Percentiles rank a stretch among this genome's conserved stretches.
These are phyloP conservation scores for Xenoacremonium recifei DNA, from an alignment of 2,329 filamentous ascomycete species.

Conservation along the genomic window DNA sequence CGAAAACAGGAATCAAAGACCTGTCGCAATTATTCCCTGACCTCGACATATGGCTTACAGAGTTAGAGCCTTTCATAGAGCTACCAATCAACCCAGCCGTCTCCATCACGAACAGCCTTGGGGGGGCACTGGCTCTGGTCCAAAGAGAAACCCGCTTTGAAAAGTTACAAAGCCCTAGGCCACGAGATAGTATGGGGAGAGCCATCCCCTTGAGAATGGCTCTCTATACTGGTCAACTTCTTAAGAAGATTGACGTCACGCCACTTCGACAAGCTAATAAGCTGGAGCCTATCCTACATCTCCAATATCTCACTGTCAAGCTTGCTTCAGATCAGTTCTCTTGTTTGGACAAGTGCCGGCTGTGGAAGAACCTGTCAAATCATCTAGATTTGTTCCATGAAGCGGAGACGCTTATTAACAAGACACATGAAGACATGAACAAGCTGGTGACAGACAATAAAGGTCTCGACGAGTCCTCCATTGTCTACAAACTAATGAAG, in stretches of 20 bases:
- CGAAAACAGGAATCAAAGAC: constrained; percentile 33
- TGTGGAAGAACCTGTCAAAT: constrained; percentile 46
- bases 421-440: constrained; percentile 38
- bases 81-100: constrained; percentile 59
- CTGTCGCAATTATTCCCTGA: constrained; percentile 71
- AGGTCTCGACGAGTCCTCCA: constrained; percentile 20
- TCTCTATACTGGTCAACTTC: constrained; percentile 62
- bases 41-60: constrained; percentile 61
- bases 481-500: constrained; percentile 43
- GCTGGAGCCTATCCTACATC: constrained; percentile 50
- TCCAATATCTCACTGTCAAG: constrained; percentile 50
- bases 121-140: constrained; percentile 67
- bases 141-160: constrained; percentile 25
- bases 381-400: constrained; percentile 34
- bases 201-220: constrained; percentile 75
- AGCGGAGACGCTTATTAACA: constrained; percentile 36
- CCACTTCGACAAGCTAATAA: constrained; percentile 41
- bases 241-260: constrained; percentile 42
- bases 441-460: constrained; percentile 30
- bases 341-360: constrained; percentile 38
- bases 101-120: constrained; percentile 70
- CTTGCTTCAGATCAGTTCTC: constrained; percentile 55
- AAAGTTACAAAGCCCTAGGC: constrained; percentile 29
- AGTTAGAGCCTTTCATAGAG: constrained; percentile 56
- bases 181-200: constrained; percentile 66